Percentiles rank a stretch among this genome's conserved stretches.
phyloP scores from a whole-genome alignment of 345 rosid genomes.

The Euphorbia peplus region DNA sequence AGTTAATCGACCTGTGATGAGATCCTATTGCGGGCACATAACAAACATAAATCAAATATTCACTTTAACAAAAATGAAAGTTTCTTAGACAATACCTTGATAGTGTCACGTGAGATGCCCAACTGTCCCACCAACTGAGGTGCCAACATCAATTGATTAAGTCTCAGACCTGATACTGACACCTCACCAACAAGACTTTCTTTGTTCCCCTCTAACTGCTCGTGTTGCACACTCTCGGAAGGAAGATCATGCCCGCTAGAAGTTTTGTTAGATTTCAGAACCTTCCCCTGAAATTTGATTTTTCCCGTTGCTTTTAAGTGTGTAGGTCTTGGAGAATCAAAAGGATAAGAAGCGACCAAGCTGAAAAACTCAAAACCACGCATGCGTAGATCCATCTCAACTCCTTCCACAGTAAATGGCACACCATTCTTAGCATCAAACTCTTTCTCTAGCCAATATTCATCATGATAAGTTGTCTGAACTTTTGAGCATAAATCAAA shows the following conservation, averaged over 20 bases:
- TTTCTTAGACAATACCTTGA: constrained; percentile 55
- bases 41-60: constrained; percentile 5
- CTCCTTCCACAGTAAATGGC: constrained; percentile 82
- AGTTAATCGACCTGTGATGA: too few relatives aligned
- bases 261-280: constrained; percentile 38
- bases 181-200: constrained; percentile 76
- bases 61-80: background rate
- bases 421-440: constrained; percentile 32
- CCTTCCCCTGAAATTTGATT: constrained; percentile 82
- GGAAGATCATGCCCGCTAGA: constrained; percentile 28
- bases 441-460: constrained; percentile 45
- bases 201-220: constrained; percentile 28
- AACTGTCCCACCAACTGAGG: constrained; percentile 81
- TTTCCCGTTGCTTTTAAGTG: constrained; percentile 94
- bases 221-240: constrained; percentile 30
- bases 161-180: constrained; percentile 79
- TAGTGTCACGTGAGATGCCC: constrained; percentile 64
- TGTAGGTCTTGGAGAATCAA: constrained; percentile 92
- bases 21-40: too few relatives aligned
- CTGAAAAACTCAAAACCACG: constrained; percentile 96
- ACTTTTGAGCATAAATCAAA: constrained; percentile 78
- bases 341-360: constrained; percentile 72
- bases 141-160: constrained; percentile 89
- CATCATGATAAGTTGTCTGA: constrained; percentile 70
- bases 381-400: constrained; percentile 92